Evolutionary conservation across 306 rosid species (phyloP).

Genomic region (Inga laurina): DNA sequence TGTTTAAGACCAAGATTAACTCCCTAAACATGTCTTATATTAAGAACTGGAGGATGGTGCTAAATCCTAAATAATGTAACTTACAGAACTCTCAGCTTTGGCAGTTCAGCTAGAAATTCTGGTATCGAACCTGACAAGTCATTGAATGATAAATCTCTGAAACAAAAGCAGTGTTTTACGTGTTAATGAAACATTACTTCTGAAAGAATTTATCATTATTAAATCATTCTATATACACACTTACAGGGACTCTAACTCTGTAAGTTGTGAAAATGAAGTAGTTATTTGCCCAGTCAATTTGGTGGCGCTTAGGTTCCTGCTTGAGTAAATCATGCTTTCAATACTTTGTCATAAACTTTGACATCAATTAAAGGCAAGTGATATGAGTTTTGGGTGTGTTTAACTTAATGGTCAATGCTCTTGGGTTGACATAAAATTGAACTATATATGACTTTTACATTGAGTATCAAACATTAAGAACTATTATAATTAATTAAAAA

Average conservation of each 20-base stretch:
- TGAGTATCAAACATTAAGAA: no score
- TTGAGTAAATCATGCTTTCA: not conserved
- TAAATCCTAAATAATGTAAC: not conserved
- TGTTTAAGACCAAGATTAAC: no score
- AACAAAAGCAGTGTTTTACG: not conserved
- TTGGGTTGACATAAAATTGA: no score
- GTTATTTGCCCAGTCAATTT: not conserved
- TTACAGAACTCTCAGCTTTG: not conserved
- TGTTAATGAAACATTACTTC: not conserved
- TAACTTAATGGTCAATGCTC: no score
- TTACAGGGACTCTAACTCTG: conserved; percentile 5
- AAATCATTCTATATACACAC: not conserved
- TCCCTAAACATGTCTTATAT: no score
- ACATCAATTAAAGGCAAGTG: no score
- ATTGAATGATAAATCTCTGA: conserved; percentile 50
- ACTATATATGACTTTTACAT: no score
- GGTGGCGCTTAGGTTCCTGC: conserved; percentile 19
- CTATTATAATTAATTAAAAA: no score
- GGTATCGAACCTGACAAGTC: conserved; percentile 44
- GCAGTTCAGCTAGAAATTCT: conserved; percentile 1
- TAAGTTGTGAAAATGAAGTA: not conserved
- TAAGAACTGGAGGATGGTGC: no score
- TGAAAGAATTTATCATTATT: not conserved
- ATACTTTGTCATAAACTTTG: not conserved
- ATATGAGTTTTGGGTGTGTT: no score